A percentile compares a stretch with the other conserved stretches of the same genome.
phyloP scores from a whole-genome alignment of 169 alveolate genomes.

The Plasmodium gonderi region DNA sequence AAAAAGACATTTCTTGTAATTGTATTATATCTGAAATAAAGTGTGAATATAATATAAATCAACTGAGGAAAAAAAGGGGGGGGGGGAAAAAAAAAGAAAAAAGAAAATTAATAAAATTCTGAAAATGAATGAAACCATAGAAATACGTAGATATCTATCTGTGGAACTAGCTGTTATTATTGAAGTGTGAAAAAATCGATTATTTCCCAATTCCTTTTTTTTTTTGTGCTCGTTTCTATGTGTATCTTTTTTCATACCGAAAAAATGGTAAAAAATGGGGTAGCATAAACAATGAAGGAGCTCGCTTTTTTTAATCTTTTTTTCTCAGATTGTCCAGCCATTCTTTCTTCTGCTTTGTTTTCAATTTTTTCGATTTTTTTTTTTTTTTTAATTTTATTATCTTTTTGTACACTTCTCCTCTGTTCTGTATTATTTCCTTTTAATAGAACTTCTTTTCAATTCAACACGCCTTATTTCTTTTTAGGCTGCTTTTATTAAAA shows the following conservation, averaged over 20 bases:
- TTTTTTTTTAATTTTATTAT: neutral
- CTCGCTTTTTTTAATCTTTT: conserved; percentile 64
- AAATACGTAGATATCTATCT: neutral
- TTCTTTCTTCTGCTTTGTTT: conserved; percentile 17
- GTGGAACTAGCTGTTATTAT: neutral
- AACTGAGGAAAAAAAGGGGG: too few relatives aligned
- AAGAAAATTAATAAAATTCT: neutral
- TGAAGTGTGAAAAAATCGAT: neutral
- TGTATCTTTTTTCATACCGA: conserved; percentile 57
- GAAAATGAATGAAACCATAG: neutral
- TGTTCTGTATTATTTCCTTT: neutral
- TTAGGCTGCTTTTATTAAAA: neutral
- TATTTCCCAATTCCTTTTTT: neutral
- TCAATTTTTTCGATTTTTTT: neutral
- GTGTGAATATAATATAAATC: conserved; percentile 41
- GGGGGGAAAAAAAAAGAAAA: conserved; percentile 3
- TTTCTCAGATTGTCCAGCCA: conserved; percentile 76
- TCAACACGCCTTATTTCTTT: neutral
- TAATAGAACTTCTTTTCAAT: neutral
- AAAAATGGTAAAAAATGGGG: conserved; percentile 67
- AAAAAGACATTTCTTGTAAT: conserved; percentile 54
- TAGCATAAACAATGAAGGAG: conserved; percentile 60
- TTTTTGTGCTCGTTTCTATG: neutral
- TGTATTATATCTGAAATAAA: conserved; percentile 35
- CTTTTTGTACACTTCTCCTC: neutral